These are phyloP conservation scores for Telfairia occidentalis DNA, from an alignment of 331 rosid species.

Conservation along the genomic window DNA sequence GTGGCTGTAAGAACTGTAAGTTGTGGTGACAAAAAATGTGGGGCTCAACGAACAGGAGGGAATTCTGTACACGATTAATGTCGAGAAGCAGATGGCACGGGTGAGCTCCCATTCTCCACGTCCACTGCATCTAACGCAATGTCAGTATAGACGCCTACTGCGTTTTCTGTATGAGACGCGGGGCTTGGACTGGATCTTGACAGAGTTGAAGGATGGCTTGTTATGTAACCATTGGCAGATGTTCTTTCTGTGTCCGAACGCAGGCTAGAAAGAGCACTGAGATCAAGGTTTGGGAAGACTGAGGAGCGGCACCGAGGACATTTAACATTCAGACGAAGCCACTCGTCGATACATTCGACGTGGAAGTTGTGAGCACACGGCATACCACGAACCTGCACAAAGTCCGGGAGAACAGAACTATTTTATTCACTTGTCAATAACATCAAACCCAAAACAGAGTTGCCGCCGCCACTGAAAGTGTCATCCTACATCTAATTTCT, in stretches of 20 bases:
- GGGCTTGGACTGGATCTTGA: constrained; percentile 50
- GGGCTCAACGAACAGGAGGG: neutral
- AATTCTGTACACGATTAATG: neutral
- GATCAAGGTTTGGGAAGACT: constrained; percentile 91
- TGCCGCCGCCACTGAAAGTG: no score
- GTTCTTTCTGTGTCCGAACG: constrained; percentile 68
- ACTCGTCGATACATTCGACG: constrained; percentile 85
- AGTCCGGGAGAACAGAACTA: constrained; percentile 14
- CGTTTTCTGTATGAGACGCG: constrained; percentile 42
- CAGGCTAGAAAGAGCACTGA: constrained; percentile 82
- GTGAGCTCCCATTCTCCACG: constrained; percentile 31
- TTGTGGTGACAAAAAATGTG: neutral
- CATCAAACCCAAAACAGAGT: no score
- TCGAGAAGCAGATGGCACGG: neutral
- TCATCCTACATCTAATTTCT: no score
- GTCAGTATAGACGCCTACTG: constrained; percentile 23
- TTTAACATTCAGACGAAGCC: constrained; percentile 85
- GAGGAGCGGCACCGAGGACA: constrained; percentile 93
- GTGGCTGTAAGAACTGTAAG: neutral
- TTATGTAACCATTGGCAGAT: constrained; percentile 33
- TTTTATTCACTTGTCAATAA: constrained; percentile 11
- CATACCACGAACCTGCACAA: constrained; percentile 82
- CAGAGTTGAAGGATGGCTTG: constrained; percentile 46
- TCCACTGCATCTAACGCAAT: constrained; percentile 32
- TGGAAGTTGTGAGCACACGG: constrained; percentile 97